Percentiles rank a stretch among this genome's conserved stretches.
Evolutionary conservation across 2,329 filamentous ascomycete genomes (phyloP).

Genomic region (Nemania serpens): DNA sequence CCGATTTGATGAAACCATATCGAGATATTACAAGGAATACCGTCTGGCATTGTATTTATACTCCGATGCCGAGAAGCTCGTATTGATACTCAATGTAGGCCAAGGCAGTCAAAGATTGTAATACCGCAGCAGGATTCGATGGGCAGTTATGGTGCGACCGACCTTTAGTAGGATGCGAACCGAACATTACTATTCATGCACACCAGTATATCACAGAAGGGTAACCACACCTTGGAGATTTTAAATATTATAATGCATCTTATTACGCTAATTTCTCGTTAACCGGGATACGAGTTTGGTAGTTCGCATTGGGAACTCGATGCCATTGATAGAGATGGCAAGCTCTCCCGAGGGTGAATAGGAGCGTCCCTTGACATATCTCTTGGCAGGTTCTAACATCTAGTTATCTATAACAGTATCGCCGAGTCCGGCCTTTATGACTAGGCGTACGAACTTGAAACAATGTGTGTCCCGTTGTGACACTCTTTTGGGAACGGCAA

Average conservation of each 20-base stretch:
- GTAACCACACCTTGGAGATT: neutral
- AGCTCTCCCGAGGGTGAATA: neutral
- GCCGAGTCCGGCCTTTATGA: too few species aligned
- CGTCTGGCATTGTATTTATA: neutral
- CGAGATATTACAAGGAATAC: conserved; percentile 1
- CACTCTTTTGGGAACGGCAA: neutral
- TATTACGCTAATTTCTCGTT: neutral
- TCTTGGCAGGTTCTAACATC: neutral
- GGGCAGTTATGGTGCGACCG: neutral
- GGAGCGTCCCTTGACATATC: neutral
- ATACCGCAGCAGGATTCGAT: neutral
- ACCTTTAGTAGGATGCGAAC: neutral
- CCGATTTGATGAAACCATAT: neutral
- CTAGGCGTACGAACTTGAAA: too few species aligned
- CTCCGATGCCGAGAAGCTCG: neutral
- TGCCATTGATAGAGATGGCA: neutral
- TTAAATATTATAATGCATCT: neutral
- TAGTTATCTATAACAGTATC: neutral
- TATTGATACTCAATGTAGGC: neutral
- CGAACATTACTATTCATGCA: neutral
- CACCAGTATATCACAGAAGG: neutral
- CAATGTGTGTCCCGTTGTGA: neutral
- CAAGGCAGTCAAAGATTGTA: neutral
- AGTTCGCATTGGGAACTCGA: too few species aligned
- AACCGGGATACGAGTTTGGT: neutral